Conservation (phyloP, 192 early-diverging fungal species). For the Powellomyces hirtus region DNA sequence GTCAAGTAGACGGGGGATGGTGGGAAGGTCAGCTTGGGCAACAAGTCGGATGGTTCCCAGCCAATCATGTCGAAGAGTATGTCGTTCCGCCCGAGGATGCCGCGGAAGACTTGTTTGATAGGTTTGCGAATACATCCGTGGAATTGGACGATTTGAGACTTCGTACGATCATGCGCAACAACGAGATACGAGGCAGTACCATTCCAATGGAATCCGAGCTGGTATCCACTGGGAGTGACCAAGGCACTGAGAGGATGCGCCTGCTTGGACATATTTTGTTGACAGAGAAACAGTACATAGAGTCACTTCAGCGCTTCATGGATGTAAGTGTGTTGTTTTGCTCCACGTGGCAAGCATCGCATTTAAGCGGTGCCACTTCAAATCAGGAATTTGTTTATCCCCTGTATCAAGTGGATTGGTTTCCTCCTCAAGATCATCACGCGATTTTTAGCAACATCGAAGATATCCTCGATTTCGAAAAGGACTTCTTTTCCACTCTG, state of each 20-base stretch:
- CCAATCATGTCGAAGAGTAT: constrained; percentile 31
- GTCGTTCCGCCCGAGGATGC: too few species aligned
- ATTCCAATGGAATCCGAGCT: neutral
- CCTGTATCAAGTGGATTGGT: constrained; percentile 21
- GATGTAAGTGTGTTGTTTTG: constrained; percentile 28
- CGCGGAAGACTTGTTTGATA: too few species aligned
- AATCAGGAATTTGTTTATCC: constrained; percentile 37
- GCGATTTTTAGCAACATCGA: constrained; percentile 30
- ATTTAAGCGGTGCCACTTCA: too few species aligned
- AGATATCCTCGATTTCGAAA: constrained; percentile 26
- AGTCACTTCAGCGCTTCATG: constrained; percentile 11
- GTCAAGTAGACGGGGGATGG: constrained; percentile 30
- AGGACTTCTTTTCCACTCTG: neutral
- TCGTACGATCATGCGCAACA: constrained; percentile 27
- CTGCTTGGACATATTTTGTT: neutral
- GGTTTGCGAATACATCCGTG: constrained; percentile 29
- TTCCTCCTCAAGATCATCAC: constrained; percentile 26
- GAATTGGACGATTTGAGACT: constrained; percentile 30
- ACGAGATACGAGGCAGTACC: constrained; percentile 8
- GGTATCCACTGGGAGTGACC: neutral
- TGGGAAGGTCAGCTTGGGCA: constrained; percentile 36
- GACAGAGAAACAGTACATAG: constrained; percentile 9
- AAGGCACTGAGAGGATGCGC: neutral
- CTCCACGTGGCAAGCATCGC: too few species aligned
- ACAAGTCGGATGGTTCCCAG: constrained; percentile 40